These are phyloP conservation scores for Cadophora sp. DNA, from an alignment of 2,329 filamentous ascomycete species.

Conservation along the genomic window DNA sequence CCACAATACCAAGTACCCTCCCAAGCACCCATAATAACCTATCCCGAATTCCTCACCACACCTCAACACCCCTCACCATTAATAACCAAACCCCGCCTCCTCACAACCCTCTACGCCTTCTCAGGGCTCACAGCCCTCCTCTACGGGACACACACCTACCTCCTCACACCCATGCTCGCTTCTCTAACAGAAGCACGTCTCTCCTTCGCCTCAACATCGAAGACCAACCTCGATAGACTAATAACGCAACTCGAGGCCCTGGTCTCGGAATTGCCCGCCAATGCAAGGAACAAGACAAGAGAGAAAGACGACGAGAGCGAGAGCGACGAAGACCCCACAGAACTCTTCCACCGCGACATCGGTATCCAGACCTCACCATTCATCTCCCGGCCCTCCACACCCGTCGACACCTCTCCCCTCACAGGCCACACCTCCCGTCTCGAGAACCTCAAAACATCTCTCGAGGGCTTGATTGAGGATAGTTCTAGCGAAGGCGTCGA, in stretches of 20 bases:
- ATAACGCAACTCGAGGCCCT: conserved; percentile 58
- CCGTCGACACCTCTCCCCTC: conserved; percentile 27
- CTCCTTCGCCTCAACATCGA: conserved; percentile 57
- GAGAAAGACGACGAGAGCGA: conserved; percentile 46
- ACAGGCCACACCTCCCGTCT: conserved; percentile 50
- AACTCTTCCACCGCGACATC: conserved; percentile 82
- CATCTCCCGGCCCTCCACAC: conserved; percentile 49
- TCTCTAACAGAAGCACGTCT: conserved; percentile 58
- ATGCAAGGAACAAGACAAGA: conserved; percentile 27
- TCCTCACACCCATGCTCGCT: conserved; percentile 67
- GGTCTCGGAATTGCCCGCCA: conserved; percentile 67
- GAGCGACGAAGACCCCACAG: conserved; percentile 71
- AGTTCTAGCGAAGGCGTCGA: conserved; percentile 35
- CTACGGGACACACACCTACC: conserved; percentile 74
- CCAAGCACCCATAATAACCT: conserved; percentile 67
- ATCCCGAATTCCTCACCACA: conserved; percentile 71
- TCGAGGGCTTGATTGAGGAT: conserved; percentile 59
- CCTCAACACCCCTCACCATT: conserved; percentile 63
- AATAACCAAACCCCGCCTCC: conserved; percentile 64
- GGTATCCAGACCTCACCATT: conserved; percentile 76
- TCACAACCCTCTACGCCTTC: conserved; percentile 65
- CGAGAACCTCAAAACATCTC: conserved; percentile 54
- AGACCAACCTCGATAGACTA: conserved; percentile 56
- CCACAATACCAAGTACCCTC: conserved; percentile 53
- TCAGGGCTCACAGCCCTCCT: conserved; percentile 65